Percentiles rank a stretch among this genome's conserved stretches.
Evolutionary conservation across 352 stramenopile genomes (phyloP).

Genomic region (Phytophthora boehmeriae): DNA sequence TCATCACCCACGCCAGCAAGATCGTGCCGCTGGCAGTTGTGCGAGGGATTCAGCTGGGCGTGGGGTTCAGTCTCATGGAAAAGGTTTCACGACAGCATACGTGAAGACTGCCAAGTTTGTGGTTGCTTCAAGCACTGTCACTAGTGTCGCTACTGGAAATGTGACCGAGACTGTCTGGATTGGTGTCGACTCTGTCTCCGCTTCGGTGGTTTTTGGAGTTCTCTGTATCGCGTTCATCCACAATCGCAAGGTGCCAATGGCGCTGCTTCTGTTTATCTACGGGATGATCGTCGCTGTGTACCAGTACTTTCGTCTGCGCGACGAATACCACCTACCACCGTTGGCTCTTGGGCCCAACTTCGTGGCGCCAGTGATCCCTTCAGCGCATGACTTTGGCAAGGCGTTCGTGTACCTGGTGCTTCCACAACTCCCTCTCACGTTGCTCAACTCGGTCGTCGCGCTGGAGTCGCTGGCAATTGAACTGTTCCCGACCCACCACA

Average conservation of each 20-base stretch:
- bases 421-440: constrained; percentile 91
- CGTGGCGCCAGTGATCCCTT: constrained; percentile 56
- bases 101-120: constrained; percentile 45
- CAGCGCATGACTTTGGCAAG: constrained; percentile 55
- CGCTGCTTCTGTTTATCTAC: constrained; percentile 72
- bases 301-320: constrained; percentile 52
- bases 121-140: constrained; percentile 14
- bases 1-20: constrained; percentile 90
- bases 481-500: constrained; percentile 86
- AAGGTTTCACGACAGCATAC: constrained; percentile 79
- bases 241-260: constrained; percentile 64
- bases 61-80: constrained; percentile 88
- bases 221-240: constrained; percentile 79
- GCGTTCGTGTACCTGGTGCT: constrained; percentile 90
- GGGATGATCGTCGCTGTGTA: constrained; percentile 70
- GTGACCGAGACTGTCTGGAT: constrained; percentile 50
- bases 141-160: constrained; percentile 11
- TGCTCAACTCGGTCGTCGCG: constrained; percentile 93
- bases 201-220: constrained; percentile 69
- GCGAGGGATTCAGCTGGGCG: constrained; percentile 92
- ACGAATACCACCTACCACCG: constrained; percentile 58
- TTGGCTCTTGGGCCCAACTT: constrained; percentile 66
- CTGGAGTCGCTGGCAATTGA: constrained; percentile 89
- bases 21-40: constrained; percentile 91
- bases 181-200: constrained; percentile 69